These are phyloP conservation scores for Sporothrix luriei DNA, from an alignment of 2,329 filamentous ascomycete genomes.

Conservation along the genomic window DNA sequence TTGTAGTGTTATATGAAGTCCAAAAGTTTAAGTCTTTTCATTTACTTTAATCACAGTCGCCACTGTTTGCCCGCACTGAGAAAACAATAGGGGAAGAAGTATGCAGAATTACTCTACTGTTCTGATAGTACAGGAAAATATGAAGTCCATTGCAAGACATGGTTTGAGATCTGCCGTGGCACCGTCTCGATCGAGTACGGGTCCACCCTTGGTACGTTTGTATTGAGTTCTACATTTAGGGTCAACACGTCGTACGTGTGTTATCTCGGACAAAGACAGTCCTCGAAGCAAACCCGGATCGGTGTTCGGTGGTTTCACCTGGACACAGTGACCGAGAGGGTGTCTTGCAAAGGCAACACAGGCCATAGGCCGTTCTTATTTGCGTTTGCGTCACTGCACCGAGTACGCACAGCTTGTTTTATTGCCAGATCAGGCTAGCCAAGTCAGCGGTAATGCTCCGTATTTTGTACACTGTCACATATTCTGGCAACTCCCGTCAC, in stretches of 20 bases:
- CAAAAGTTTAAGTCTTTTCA: too few species aligned
- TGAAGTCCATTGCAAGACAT: neutral
- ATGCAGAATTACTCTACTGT: neutral
- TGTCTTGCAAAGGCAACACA: neutral
- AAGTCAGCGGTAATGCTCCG: neutral
- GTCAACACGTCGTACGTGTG: neutral
- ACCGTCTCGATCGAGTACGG: neutral
- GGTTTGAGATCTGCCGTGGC: neutral
- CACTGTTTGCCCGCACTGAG: neutral
- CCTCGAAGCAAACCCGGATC: neutral
- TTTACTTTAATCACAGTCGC: neutral
- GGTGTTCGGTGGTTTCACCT: neutral
- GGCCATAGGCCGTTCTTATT: neutral
- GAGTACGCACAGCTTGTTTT: constrained; percentile 4
- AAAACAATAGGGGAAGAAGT: neutral
- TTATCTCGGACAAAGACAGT: neutral
- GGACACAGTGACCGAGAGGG: neutral
- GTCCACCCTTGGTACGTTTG: neutral
- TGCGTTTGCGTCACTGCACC: too few species aligned
- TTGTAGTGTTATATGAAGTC: too few species aligned
- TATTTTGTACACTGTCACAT: neutral
- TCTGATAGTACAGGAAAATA: neutral
- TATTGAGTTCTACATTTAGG: neutral
- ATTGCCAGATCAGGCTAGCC: constrained; percentile 22
- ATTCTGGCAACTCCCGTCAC: neutral